These are phyloP conservation scores for Puccinia horiana DNA, from an alignment of 1,284 basidiomycete genomes.

Conservation along the genomic window DNA sequence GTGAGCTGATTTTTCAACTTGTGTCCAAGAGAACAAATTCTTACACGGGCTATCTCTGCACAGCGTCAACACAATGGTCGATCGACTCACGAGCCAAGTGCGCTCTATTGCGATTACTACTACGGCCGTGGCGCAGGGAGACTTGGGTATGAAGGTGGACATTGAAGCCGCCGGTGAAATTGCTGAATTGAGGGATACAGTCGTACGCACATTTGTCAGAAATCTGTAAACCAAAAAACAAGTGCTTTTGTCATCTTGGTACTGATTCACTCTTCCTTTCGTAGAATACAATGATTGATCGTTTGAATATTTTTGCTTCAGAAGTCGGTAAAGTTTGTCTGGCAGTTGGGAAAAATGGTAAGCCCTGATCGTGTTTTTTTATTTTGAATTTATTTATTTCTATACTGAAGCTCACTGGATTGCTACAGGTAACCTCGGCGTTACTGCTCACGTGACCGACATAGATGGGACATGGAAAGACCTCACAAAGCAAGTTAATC, in stretches of 20 bases:
- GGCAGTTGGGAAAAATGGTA: conserved; percentile 90
- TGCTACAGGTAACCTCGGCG: conserved; percentile 72
- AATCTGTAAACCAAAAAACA: no score
- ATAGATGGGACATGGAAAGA: conserved; percentile 98
- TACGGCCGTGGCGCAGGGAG: conserved; percentile 91
- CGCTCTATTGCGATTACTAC: conserved; percentile 91
- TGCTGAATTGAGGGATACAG: conserved; percentile 77
- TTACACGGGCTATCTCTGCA: conserved; percentile 40
- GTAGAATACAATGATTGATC: conserved; percentile 82
- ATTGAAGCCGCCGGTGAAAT: conserved; percentile 95
- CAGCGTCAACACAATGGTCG: conserved; percentile 63
- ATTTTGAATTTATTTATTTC: no score
- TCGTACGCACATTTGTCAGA: conserved; percentile 56
- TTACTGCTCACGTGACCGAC: conserved; percentile 94
- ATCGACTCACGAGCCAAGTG: conserved; percentile 81
- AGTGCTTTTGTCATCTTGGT: not conserved
- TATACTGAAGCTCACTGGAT: not conserved
- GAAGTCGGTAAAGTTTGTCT: conserved; percentile 94
- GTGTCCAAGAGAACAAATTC: conserved; percentile 69
- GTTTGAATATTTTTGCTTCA: conserved; percentile 86
- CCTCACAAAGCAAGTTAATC: conserved; percentile 75
- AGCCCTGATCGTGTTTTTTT: no score
- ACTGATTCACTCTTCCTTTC: conserved; percentile 10
- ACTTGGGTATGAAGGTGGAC: conserved; percentile 88
- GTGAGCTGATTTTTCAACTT: conserved; percentile 65